phyloP scores from a whole-genome alignment of 805 yeast species.

The Yarrowia porcina region DNA sequence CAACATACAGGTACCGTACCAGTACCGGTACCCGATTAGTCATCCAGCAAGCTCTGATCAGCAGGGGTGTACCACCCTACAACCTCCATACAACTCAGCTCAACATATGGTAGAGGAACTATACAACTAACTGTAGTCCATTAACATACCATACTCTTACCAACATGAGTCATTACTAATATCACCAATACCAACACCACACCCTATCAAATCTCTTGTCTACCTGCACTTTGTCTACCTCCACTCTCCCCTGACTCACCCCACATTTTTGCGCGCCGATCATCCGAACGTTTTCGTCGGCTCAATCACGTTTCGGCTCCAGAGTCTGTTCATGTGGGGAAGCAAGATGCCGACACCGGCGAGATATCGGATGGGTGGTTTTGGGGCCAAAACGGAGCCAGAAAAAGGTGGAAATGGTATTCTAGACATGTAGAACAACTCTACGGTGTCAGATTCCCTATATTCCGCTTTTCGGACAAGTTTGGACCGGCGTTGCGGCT shows the following conservation, averaged over 20 bases:
- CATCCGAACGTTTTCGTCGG: slow-evolving; percentile 21
- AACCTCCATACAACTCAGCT: too few relatives aligned
- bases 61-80: too few relatives aligned
- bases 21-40: not conserved
- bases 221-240: too few relatives aligned
- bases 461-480: too few relatives aligned
- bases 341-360: slow-evolving; percentile 22
- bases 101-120: too few relatives aligned
- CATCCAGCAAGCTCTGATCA: not conserved
- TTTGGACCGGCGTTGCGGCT: not conserved
- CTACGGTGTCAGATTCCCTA: not conserved
- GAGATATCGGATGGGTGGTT: not conserved
- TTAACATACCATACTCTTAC: too few relatives aligned
- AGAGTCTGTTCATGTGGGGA: slow-evolving; percentile 16
- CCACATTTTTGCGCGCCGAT: slow-evolving; percentile 22
- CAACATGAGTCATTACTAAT: not conserved
- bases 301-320: slow-evolving; percentile 18
- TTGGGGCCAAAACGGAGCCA: too few relatives aligned
- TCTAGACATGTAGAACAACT: not conserved
- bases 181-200: not conserved
- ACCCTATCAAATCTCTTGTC: too few relatives aligned
- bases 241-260: slow-evolving; percentile 1
- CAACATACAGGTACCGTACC: too few relatives aligned
- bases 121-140: too few relatives aligned
- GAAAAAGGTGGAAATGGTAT: not conserved